phyloP scores from a whole-genome alignment of 176 grass and related monocot genomes.

The Carex pumila region DNA sequence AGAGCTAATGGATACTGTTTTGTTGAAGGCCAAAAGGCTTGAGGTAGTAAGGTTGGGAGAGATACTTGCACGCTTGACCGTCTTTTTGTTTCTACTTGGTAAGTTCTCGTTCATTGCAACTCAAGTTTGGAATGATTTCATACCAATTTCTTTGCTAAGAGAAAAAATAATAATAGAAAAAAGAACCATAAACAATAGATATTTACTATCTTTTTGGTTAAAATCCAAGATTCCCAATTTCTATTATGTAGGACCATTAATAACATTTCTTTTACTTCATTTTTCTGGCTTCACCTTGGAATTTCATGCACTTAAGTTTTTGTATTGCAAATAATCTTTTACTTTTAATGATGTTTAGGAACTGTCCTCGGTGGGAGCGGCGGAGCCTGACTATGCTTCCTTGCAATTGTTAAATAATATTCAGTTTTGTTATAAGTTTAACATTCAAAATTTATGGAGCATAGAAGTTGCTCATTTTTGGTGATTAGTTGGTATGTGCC shows the following conservation, averaged over 20 bases:
- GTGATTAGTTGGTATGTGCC: not conserved
- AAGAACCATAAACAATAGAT: not conserved
- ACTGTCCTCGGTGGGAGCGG: not conserved
- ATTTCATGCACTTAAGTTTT: not conserved
- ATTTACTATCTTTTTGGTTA: not conserved
- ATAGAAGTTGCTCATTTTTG: not conserved
- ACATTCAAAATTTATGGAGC: not conserved
- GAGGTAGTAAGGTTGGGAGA: constrained; percentile 48
- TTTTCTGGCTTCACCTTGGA: too few relatives aligned
- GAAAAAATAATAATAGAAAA: not conserved
- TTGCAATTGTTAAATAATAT: not conserved
- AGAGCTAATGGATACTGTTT: constrained; percentile 46
- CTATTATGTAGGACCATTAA: not conserved
- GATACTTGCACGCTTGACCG: constrained; percentile 39
- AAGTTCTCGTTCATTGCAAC: not conserved
- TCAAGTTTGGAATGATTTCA: not conserved
- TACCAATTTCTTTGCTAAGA: not conserved
- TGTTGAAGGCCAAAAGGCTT: constrained; percentile 67
- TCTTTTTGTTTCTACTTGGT: not conserved
- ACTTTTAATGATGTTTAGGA: not conserved
- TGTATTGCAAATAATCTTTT: not conserved
- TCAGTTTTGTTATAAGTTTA: not conserved
- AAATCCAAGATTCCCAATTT: not conserved
- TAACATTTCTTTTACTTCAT: not conserved
- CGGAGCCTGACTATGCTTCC: not conserved